Evolutionary conservation across 495 filamentous ascomycete species (phyloP).

Genomic region (Annulohypoxylon stygium): DNA sequence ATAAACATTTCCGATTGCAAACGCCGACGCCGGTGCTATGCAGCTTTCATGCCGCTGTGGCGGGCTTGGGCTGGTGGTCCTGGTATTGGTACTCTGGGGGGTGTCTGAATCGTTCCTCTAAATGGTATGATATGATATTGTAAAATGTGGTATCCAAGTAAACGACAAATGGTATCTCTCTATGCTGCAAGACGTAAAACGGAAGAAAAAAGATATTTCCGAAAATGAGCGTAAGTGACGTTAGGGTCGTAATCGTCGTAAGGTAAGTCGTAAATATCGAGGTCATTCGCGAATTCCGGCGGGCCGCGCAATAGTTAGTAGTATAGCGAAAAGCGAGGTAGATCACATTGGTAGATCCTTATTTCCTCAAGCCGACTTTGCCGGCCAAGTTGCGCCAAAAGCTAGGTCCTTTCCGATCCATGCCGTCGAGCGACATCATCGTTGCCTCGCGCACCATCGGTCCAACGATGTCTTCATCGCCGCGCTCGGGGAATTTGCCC

Average conservation of each 20-base stretch:
- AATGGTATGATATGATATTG: constrained; percentile 29
- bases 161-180: constrained; percentile 50
- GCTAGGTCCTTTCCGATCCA: constrained; percentile 57
- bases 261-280: constrained; percentile 35
- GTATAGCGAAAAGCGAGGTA: neutral
- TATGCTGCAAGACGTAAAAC: constrained; percentile 44
- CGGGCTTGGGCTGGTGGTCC: constrained; percentile 19
- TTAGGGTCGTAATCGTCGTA: constrained; percentile 43
- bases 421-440: constrained; percentile 57
- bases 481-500: constrained; percentile 87
- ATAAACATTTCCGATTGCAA: constrained; percentile 41
- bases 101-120: constrained; percentile 42
- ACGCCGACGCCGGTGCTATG: constrained; percentile 42
- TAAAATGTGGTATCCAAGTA: constrained; percentile 40
- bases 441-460: constrained; percentile 80
- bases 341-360: constrained; percentile 1
- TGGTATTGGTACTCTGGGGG: neutral
- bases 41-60: constrained; percentile 34
- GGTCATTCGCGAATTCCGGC: constrained; percentile 12
- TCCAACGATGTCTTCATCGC: constrained; percentile 91
- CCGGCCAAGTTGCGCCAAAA: constrained; percentile 61
- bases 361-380: constrained; percentile 60
- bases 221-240: constrained; percentile 42
- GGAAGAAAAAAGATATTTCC: constrained; percentile 16
- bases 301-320: constrained; percentile 15